phyloP scores from a whole-genome alignment of 305 asterid genomes.

The Solanum hybrid region DNA sequence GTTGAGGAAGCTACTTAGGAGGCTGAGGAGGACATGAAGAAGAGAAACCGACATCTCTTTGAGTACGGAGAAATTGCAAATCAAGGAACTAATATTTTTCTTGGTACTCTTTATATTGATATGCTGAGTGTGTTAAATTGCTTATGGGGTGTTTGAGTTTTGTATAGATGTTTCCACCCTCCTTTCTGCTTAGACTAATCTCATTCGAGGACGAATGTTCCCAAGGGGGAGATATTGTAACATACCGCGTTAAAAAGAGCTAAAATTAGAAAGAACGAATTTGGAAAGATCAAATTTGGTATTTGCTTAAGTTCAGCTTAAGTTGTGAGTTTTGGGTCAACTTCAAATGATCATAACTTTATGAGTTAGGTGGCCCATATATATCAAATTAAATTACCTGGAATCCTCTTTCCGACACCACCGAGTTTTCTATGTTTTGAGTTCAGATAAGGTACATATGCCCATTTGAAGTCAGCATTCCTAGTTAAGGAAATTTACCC shows the following conservation, averaged over 20 bases:
- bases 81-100: no score
- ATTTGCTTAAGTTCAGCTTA: neutral
- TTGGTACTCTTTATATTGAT: no score
- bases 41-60: no score
- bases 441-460: neutral
- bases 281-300: neutral
- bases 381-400: neutral
- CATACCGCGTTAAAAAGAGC: neutral
- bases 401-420: neutral
- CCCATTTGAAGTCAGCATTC: neutral
- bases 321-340: neutral
- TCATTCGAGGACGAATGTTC: no score
- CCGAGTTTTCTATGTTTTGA: neutral
- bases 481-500: neutral
- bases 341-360: neutral
- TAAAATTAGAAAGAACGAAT: neutral
- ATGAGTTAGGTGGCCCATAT: neutral
- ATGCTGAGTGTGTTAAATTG: no score
- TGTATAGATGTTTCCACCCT: no score
- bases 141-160: no score
- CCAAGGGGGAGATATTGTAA: no score
- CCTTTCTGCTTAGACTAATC: no score
- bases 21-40: no score
- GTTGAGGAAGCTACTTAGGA: no score
- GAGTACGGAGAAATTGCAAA: no score